phyloP scores from a whole-genome alignment of 1,284 basidiomycete species.

The Melampsora americana region DNA sequence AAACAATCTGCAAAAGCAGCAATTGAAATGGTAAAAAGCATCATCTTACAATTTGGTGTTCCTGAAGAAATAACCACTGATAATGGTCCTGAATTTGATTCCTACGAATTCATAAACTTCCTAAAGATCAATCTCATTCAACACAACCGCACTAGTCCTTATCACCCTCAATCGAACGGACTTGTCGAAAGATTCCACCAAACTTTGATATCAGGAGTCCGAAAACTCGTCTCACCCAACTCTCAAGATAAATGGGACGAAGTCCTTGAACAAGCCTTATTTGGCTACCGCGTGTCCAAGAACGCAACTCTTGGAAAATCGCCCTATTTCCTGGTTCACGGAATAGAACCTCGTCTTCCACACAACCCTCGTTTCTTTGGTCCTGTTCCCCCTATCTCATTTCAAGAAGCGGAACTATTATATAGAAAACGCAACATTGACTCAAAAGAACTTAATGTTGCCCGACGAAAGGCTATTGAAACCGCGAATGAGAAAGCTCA shows the following conservation, averaged over 20 bases:
- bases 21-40: neutral
- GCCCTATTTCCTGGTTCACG: slow-evolving; percentile 11
- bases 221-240: too few relatives aligned
- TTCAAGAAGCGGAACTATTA: neutral
- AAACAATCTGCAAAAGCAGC: neutral
- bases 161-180: too few relatives aligned
- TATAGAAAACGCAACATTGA: neutral
- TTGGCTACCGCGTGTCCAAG: slow-evolving; percentile 5
- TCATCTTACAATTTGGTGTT: slow-evolving; percentile 7
- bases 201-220: too few relatives aligned
- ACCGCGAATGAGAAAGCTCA: neutral
- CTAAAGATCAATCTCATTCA: neutral
- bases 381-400: neutral
- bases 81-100: slow-evolving; percentile 15
- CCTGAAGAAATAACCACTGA: slow-evolving; percentile 17
- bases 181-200: slow-evolving; percentile 18
- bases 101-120: neutral
- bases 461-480: neutral
- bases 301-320: neutral
- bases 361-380: too few relatives aligned
- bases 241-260: slow-evolving; percentile 1
- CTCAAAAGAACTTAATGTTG: neutral
- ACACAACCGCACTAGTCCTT: slow-evolving; percentile 19
- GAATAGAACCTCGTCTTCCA: neutral
- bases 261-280: slow-evolving; percentile 4